Evolutionary conservation across 2,329 filamentous ascomycete genomes (phyloP).

Genomic region (Pseudogymnoascus sp.): DNA sequence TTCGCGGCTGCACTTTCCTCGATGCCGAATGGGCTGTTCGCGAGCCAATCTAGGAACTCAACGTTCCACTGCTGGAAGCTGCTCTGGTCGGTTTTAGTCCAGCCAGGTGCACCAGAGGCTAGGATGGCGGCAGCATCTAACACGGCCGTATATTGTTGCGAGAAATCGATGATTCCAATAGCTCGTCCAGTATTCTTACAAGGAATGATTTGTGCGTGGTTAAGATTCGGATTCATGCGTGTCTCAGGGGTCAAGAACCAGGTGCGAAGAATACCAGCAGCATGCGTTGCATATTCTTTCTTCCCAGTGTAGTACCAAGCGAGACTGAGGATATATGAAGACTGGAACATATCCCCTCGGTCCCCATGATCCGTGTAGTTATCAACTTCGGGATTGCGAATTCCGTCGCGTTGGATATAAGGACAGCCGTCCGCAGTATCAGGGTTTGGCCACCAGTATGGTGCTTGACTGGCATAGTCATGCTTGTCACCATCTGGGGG

Average conservation of each 20-base stretch:
- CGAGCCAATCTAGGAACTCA: slow-evolving; percentile 22
- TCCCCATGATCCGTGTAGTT: slow-evolving; percentile 18
- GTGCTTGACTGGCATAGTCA: slow-evolving; percentile 23
- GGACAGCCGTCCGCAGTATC: slow-evolving; percentile 19
- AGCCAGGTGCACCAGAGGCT: slow-evolving; percentile 15
- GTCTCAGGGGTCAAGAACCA: slow-evolving; percentile 24
- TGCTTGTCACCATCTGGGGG: slow-evolving; percentile 20
- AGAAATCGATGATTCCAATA: slow-evolving; percentile 17
- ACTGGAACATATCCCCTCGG: slow-evolving; percentile 22
- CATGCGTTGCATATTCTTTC: slow-evolving; percentile 20
- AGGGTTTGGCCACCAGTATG: slow-evolving; percentile 23
- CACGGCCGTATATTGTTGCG: slow-evolving; percentile 23
- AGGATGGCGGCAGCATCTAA: slow-evolving; percentile 22
- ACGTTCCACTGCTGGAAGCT: slow-evolving; percentile 22
- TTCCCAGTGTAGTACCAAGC: slow-evolving; percentile 26
- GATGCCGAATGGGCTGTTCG: slow-evolving; percentile 20
- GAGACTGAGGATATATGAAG: slow-evolving; percentile 21
- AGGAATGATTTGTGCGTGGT: slow-evolving; percentile 22
- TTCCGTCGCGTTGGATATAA: slow-evolving; percentile 23
- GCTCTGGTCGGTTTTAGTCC: slow-evolving; percentile 15
- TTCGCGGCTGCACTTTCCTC: slow-evolving; percentile 16
- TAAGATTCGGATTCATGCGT: slow-evolving; percentile 25
- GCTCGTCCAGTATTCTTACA: slow-evolving; percentile 7
- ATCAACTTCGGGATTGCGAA: slow-evolving; percentile 23
- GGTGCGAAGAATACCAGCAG: slow-evolving; percentile 21